phyloP scores from a whole-genome alignment of 768 basidiomycete species.

The Rhodosporidiobolus odoratus region DNA sequence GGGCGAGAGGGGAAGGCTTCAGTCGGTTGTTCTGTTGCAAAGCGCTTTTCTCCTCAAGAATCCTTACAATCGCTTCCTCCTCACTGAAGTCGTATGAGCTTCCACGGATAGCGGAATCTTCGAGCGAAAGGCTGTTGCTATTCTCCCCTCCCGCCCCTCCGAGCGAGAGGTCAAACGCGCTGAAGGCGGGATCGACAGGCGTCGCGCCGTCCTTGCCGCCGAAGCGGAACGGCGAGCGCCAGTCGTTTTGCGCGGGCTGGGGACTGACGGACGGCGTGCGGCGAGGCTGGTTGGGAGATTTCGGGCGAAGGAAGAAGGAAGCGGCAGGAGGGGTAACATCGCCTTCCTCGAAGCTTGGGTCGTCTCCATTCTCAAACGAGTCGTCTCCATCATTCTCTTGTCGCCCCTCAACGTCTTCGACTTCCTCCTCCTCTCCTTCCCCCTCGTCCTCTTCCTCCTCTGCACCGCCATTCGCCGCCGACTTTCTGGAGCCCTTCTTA shows the following conservation, averaged over 20 bases:
- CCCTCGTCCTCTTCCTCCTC: slow-evolving; percentile 4
- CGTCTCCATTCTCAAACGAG: slow-evolving; percentile 2
- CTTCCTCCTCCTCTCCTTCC: slow-evolving; percentile 3
- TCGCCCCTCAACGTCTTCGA: slow-evolving; percentile 11
- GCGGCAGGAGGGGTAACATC: slow-evolving; percentile 8
- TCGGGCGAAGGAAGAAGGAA: slow-evolving; percentile 31
- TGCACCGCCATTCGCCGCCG: neutral
- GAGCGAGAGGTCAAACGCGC: slow-evolving; percentile 29
- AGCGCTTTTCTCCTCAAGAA: slow-evolving; percentile 43
- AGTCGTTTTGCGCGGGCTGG: neutral
- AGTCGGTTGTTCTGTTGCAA: neutral
- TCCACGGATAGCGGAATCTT: slow-evolving; percentile 11
- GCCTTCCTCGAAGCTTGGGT: neutral
- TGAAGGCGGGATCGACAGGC: slow-evolving; percentile 20
- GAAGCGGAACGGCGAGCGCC: slow-evolving; percentile 11
- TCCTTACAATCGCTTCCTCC: slow-evolving; percentile 55
- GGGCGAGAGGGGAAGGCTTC: neutral
- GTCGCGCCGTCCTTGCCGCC: neutral
- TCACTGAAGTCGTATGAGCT: slow-evolving; percentile 69
- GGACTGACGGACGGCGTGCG: neutral
- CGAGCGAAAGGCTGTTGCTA: slow-evolving; percentile 9
- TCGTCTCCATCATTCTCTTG: slow-evolving; percentile 13
- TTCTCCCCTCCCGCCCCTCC: neutral
- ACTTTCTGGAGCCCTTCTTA: slow-evolving; percentile 9
- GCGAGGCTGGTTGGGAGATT: slow-evolving; percentile 19